Conservation (phyloP, 108 stramenopile genomes). For the Schizochytrium sp. region DNA sequence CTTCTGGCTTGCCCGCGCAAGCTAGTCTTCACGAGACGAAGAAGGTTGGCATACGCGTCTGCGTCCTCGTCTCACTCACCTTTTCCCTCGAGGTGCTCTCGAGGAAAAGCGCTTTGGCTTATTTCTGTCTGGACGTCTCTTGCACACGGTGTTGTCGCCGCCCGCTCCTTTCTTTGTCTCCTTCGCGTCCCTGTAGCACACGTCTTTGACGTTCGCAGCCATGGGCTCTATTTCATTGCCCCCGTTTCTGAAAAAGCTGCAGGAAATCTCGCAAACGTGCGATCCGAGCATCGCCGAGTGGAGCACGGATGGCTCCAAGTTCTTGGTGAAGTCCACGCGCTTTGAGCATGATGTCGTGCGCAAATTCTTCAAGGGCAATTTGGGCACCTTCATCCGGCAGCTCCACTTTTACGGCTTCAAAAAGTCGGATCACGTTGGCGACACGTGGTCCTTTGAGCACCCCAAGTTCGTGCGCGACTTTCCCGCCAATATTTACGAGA, state of each 20-base stretch:
- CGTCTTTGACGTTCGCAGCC: neutral
- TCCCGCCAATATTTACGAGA: neutral
- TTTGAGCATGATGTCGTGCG: neutral
- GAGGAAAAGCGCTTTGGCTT: no score
- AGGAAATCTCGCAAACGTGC: neutral
- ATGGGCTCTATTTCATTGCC: neutral
- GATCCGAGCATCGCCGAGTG: neutral
- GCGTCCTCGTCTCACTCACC: no score
- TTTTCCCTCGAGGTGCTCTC: no score
- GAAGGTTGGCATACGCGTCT: no score
- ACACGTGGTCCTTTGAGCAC: neutral
- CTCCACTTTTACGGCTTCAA: slow-evolving; percentile 21
- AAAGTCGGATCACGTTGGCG: neutral
- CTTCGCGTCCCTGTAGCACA: no score
- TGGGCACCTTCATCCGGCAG: neutral
- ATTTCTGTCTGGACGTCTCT: no score
- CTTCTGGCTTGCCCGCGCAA: no score
- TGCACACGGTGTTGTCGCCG: no score
- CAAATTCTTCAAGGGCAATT: neutral
- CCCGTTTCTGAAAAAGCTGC: neutral
- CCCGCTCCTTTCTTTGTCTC: no score
- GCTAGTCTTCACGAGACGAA: no score
- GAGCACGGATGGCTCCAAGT: neutral
- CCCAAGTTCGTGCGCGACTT: neutral
- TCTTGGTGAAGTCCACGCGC: neutral